Evolutionary conservation across 1,284 basidiomycete species (phyloP).

Genomic region (Vanrija sp.): DNA sequence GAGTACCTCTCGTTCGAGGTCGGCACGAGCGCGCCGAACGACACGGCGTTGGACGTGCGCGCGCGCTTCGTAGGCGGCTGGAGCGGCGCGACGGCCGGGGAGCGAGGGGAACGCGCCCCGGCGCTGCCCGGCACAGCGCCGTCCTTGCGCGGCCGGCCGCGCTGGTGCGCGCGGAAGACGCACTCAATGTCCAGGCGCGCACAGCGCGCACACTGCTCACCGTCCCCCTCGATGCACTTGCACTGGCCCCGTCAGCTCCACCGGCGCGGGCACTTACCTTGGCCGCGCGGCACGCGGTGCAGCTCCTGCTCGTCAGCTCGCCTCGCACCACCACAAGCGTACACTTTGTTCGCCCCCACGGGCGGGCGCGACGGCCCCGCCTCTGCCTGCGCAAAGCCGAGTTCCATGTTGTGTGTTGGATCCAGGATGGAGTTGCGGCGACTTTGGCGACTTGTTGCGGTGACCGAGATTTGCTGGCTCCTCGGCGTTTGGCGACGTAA

Average conservation of each 20-base stretch:
- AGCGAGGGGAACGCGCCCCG: neutral
- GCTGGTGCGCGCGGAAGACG: conserved; percentile 19
- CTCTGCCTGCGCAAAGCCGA: too few relatives aligned
- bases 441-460: neutral
- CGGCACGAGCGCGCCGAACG: neutral
- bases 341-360: too few relatives aligned
- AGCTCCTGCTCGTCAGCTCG: conserved; percentile 11
- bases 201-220: conserved; percentile 15
- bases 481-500: too few relatives aligned
- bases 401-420: neutral
- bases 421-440: neutral
- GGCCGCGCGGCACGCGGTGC: conserved; percentile 13
- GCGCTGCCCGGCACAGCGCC: neutral
- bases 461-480: neutral
- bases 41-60: neutral
- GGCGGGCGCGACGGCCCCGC: too few relatives aligned
- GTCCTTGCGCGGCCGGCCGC: conserved; percentile 14
- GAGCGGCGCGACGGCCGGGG: neutral
- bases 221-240: conserved; percentile 17
- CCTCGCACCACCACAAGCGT: too few relatives aligned
- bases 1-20: neutral
- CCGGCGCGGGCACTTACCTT: conserved; percentile 7
- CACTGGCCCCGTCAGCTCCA: conserved; percentile 4
- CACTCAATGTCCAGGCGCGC: conserved; percentile 16
- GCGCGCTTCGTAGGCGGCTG: neutral